Conservation (phyloP, 306 rosid genomes). For the Elaeagnus macrophylla region DNA sequence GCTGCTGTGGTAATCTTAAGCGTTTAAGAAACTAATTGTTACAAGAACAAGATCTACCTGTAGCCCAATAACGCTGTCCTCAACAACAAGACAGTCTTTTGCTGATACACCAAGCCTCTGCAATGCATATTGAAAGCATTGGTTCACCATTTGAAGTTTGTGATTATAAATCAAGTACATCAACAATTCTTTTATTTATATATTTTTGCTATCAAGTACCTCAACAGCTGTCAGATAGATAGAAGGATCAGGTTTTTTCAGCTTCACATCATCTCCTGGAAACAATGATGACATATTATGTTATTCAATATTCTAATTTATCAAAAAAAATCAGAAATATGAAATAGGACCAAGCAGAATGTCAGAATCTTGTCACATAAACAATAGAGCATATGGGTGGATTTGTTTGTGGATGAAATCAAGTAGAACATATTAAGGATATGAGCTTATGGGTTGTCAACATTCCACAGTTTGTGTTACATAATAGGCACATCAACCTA, state of each 20-base stretch:
- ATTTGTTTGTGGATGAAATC: no score
- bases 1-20: conserved; percentile 2
- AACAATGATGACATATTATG: not conserved
- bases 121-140: conserved; percentile 17
- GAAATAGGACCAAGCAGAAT: not conserved
- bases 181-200: no score
- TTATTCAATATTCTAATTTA: not conserved
- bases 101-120: conserved; percentile 60
- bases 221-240: conserved; percentile 75
- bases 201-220: conserved; percentile 25
- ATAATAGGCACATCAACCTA: not conserved
- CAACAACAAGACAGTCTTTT: conserved; percentile 70
- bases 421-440: no score
- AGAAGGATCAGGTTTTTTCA: conserved; percentile 91
- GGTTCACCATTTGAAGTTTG: conserved; percentile 1
- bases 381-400: not conserved
- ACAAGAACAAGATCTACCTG: conserved; percentile 41
- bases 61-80: conserved; percentile 88
- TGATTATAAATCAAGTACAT: not conserved
- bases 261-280: conserved; percentile 93
- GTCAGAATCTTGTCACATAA: not conserved
- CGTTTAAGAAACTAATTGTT: conserved; percentile 3
- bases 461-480: not conserved
- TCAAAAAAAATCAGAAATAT: not conserved
- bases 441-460: no score